Conservation (phyloP, 169 alveolate genomes). For the Plasmodium vivax region DNA sequence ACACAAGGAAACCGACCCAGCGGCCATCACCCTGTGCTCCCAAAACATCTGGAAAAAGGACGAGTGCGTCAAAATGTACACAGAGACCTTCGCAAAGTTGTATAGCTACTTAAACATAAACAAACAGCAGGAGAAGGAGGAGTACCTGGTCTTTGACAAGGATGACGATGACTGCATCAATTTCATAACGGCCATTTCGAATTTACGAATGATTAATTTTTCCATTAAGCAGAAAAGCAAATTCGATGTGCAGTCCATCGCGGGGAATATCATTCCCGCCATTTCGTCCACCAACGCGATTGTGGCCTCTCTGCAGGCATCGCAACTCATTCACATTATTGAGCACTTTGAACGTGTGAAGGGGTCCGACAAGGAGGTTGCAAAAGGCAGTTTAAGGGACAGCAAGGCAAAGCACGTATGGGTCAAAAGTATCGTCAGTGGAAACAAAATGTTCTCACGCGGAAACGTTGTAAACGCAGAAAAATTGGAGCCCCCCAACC, state of each 20-base stretch:
- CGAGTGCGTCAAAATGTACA: constrained; percentile 58
- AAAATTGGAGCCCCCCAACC: constrained; percentile 71
- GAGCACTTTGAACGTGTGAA: constrained; percentile 36
- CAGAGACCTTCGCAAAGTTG: constrained; percentile 27
- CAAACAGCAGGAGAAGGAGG: constrained; percentile 57
- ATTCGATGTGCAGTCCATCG: constrained; percentile 92
- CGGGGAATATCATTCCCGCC: constrained; percentile 98
- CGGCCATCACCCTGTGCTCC: constrained; percentile 9
- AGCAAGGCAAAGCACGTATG: constrained; percentile 47
- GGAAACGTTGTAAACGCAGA: constrained; percentile 80
- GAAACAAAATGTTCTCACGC: constrained; percentile 62
- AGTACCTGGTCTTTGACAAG: constrained; percentile 90
- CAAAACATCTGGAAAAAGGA: constrained; percentile 56
- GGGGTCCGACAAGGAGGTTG: neutral
- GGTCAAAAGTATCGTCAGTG: constrained; percentile 50
- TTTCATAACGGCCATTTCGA: constrained; percentile 93
- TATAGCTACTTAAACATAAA: constrained; percentile 51
- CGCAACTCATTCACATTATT: constrained; percentile 85
- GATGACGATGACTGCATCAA: constrained; percentile 92
- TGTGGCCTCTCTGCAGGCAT: constrained; percentile 93
- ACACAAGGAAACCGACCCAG: neutral
- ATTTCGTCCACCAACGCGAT: constrained; percentile 96
- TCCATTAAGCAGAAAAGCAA: constrained; percentile 84
- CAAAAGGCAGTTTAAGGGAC: constrained; percentile 3
- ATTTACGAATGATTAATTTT: constrained; percentile 93